Evolutionary conservation across 2,329 filamentous ascomycete species (phyloP).

Genomic region (Phaeosphaeriaceae sp.): DNA sequence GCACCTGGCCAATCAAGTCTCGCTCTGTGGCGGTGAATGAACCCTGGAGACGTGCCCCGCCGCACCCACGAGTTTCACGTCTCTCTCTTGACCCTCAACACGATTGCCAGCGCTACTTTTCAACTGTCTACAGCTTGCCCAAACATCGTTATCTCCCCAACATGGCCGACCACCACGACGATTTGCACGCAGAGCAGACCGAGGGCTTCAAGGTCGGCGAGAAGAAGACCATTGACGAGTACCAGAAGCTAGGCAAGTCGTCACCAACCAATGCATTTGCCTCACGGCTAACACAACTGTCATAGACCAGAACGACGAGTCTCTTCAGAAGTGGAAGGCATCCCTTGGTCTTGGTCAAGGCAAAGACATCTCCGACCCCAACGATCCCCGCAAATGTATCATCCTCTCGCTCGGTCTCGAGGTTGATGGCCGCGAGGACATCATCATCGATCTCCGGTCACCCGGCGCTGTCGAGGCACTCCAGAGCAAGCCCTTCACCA

Average conservation of each 20-base stretch:
- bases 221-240: conserved; percentile 97
- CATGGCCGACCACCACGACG: conserved; percentile 67
- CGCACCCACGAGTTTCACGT: conserved; percentile 24
- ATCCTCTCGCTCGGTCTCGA: conserved; percentile 91
- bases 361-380: conserved; percentile 60
- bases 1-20: conserved; percentile 21
- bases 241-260: conserved; percentile 86
- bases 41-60: conserved; percentile 20
- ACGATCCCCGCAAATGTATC: conserved; percentile 88
- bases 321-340: conserved; percentile 95
- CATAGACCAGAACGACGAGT: conserved; percentile 80
- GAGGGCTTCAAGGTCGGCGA: conserved; percentile 98
- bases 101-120: conserved; percentile 7
- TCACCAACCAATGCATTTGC: neutral
- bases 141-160: conserved; percentile 13
- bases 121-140: conserved; percentile 7
- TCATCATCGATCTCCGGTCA: conserved; percentile 84
- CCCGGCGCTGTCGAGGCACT: conserved; percentile 78
- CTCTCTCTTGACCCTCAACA: conserved; percentile 19
- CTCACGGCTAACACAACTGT: conserved; percentile 14
- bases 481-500: conserved; percentile 92
- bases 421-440: conserved; percentile 79
- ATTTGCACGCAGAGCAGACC: conserved; percentile 85
- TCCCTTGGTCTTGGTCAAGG: conserved; percentile 84
- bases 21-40: conserved; percentile 31